Evolutionary conservation across 768 basidiomycete species (phyloP), one percentile per base, ranked within the genome.

Genomic region (Leccinum barrowsii): DNA sequence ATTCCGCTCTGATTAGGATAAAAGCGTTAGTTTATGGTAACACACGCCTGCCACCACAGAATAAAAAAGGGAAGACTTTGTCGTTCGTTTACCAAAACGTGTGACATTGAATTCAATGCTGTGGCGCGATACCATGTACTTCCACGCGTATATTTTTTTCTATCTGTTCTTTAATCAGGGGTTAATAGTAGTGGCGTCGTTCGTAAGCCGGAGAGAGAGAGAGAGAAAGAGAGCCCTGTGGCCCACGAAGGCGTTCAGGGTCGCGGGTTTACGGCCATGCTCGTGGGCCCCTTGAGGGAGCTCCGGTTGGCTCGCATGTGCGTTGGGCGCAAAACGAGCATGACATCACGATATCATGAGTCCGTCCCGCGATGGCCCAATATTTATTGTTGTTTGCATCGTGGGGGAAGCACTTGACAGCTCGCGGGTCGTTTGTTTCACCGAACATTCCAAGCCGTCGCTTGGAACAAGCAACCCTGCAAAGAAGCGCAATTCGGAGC

Each of bases 241-340:
- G 42, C 42, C 42, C 42, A 44, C 19, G 42, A 44, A 42, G 58
- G 55, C 13, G 17, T 56, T 51, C 57, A 59, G 58, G 62, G 61
- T 62, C 55, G 37, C 35, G 60, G 52, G 37, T 59, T 61, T 42
- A 48, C 28, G 21, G 47, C 30, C 42, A 44, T 44, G 10, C 42
- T 44, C 42, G 42, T 44, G 42, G 42, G 11, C 42, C n/a, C 19
- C 40, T 42, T 42, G n/a, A 37, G 37, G 6, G n/a, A 42, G n/a
- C 19, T 19, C 40, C 40, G 40, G 40, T 19, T 42, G 17, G 40
- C n/a, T 42, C 10, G n/a, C 40, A 42, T 42, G n/a, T 44, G 40
- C 40, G 40, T 32, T 34, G 40, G 40, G 40, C 42, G 42, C n/a
- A 44, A 44, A 19, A 19, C 42, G 42, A 44, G 19, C 19, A 40